Evolutionary conservation across 495 filamentous ascomycete genomes (phyloP), one percentile per base, ranked within the genome.

Genomic region (Neurospora tetraspora): DNA sequence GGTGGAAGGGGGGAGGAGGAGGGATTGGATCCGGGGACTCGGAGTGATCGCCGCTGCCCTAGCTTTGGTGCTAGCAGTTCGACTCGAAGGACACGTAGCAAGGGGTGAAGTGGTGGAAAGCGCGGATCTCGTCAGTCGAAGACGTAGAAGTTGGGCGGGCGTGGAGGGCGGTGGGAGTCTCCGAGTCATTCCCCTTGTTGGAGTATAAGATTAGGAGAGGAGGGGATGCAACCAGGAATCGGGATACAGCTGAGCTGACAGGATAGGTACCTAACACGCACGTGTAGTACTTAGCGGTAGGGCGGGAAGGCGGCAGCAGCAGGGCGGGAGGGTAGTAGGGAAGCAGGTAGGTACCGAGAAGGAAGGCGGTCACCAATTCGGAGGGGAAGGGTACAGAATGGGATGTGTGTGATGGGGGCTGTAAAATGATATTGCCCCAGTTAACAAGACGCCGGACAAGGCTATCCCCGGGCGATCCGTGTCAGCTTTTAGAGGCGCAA

Each of bases 81-180:
- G 53, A 61, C 53, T 61, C 27, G 27, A 34, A 34, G 53, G 27
- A 61, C 53, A 36, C 42, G 68, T 23, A 68, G 69, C 47, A 71
- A 70, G 47, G 74, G 59, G 45, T n/a, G 27, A 59, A 68, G 38
- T 69, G 61, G 71, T 36, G 20, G 36, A 61, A 31, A 61, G 53
- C 34, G 70, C 34, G 39, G 65, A 70, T 42, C 73, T 68, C 68
- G 74, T 71, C 68, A 70, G 59, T 69, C 73, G 70, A 43, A 77
- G 74, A 39, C 37, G 70, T 38, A 61, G 23, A 31, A 61, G 53
- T 31, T 61, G 53, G 53, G 70, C 18, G 6, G 39, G 36, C 14
- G 70, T 42, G 39, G 71, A 70, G 36, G 39, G 61, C 65, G 75
- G 53, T 61, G 53, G 53, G 14, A 61, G 53, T 61, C 53, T 61